Evolutionary conservation across 23 red algal species (phyloP).

Genomic region (Gracilariopsis chorda): DNA sequence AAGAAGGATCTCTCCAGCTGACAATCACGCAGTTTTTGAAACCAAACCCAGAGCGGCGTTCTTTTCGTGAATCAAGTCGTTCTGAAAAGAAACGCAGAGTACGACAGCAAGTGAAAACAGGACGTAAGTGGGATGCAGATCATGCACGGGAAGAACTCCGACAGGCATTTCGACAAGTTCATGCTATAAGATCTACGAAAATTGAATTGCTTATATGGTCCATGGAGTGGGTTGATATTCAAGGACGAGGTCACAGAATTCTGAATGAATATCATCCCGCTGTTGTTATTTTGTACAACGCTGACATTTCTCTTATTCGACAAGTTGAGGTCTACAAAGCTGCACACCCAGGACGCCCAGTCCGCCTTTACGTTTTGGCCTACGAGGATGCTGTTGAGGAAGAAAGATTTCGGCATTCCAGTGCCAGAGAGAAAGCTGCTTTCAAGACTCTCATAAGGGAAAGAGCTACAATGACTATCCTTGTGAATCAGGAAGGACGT

Average conservation of each 20-base stretch:
- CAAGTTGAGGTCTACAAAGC: conserved; percentile 89
- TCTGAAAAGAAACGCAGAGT: neutral
- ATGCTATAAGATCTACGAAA: neutral
- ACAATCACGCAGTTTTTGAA: conserved; percentile 55
- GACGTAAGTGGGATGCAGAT: neutral
- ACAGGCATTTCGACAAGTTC: conserved; percentile 32
- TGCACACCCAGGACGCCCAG: conserved; percentile 24
- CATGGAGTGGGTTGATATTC: conserved; percentile 49
- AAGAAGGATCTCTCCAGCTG: conserved; percentile 26
- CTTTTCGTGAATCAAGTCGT: too few species aligned
- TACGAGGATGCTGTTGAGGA: conserved; percentile 85
- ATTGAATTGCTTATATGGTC: conserved; percentile 67
- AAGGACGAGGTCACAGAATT: conserved; percentile 50
- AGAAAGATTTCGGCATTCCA: conserved; percentile 57
- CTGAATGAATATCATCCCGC: conserved; percentile 71
- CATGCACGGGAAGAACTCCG: neutral
- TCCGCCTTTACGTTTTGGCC: conserved; percentile 78
- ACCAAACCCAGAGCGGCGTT: neutral
- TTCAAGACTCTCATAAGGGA: conserved; percentile 96
- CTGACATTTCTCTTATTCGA: conserved; percentile 65
- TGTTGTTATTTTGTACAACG: conserved; percentile 89
- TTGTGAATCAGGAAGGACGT: conserved; percentile 74
- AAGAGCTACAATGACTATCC: conserved; percentile 78
- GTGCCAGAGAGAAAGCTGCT: conserved; percentile 52
- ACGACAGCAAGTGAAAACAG: neutral